These are phyloP conservation scores for Cryptosporidium ryanae DNA, from an alignment of 169 alveolate species.

Conservation along the genomic window DNA sequence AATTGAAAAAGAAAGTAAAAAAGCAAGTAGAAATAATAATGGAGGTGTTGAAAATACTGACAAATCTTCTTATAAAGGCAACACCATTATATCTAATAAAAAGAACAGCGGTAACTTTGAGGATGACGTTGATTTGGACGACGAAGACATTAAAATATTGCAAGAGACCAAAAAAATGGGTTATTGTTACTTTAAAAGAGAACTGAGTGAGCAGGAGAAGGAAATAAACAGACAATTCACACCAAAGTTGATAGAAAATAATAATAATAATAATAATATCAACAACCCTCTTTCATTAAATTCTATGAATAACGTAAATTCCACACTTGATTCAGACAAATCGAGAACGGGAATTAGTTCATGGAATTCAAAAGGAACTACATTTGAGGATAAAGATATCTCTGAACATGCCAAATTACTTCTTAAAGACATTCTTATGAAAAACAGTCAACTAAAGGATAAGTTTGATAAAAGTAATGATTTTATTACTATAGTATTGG, in stretches of 20 bases:
- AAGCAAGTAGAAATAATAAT: slow-evolving; percentile 76
- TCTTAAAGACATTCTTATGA: slow-evolving; percentile 76
- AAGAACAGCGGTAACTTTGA: slow-evolving; percentile 78
- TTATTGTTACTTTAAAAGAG: slow-evolving; percentile 84
- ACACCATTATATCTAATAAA: slow-evolving; percentile 67
- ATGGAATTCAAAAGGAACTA: slow-evolving; percentile 88
- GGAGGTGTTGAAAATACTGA: slow-evolving; percentile 77
- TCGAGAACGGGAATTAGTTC: slow-evolving; percentile 80
- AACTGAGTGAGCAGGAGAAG: slow-evolving; percentile 79
- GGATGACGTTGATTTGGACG: slow-evolving; percentile 82
- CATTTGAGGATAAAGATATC: slow-evolving; percentile 87
- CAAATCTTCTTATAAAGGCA: slow-evolving; percentile 27
- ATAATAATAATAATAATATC: background rate
- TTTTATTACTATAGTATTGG: slow-evolving; percentile 76
- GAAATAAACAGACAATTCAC: slow-evolving; percentile 73
- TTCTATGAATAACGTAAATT: slow-evolving; percentile 25
- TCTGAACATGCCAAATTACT: slow-evolving; percentile 72
- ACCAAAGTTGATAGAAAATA: slow-evolving; percentile 72
- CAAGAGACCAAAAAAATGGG: slow-evolving; percentile 89
- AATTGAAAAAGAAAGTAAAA: slow-evolving; percentile 79
- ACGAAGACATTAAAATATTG: slow-evolving; percentile 86
- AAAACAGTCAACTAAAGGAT: slow-evolving; percentile 76
- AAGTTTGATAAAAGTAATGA: slow-evolving; percentile 74
- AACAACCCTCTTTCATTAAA: slow-evolving; percentile 26
- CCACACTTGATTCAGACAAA: slow-evolving; percentile 68